A percentile compares a stretch with the other conserved stretches of the same genome.
Conservation (phyloP, 345 rosid genomes). For the Rhizophora apiculata region DNA sequence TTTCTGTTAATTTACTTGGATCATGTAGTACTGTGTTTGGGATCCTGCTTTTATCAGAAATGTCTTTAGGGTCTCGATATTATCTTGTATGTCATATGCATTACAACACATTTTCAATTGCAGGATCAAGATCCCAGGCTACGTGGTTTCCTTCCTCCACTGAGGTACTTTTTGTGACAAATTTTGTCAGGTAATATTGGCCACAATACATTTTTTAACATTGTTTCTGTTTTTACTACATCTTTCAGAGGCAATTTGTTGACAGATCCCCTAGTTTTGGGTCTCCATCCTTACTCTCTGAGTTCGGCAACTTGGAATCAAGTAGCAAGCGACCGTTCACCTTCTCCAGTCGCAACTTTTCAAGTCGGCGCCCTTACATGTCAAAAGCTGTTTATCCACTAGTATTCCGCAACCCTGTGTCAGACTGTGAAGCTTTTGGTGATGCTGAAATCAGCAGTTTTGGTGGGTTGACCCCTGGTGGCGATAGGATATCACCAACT, state of each 20-base stretch:
- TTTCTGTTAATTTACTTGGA: too few species aligned
- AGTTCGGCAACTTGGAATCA: constrained; percentile 48
- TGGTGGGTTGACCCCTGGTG: constrained; percentile 44
- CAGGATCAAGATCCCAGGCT: constrained; percentile 49
- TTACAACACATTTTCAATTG: constrained; percentile 10
- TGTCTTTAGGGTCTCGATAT: neutral
- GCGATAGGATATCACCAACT: constrained; percentile 46
- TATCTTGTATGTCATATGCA: neutral
- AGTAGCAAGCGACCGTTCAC: constrained; percentile 43
- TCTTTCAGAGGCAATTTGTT: constrained; percentile 44
- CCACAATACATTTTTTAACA: constrained; percentile 2
- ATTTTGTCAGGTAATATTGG: constrained; percentile 3
- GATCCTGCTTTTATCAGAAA: neutral
- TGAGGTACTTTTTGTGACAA: constrained; percentile 41
- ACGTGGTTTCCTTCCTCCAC: constrained; percentile 44
- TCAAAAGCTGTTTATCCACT: constrained; percentile 69
- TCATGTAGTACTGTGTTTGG: too few species aligned
- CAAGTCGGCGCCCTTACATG: constrained; percentile 46
- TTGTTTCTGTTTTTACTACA: constrained; percentile 12
- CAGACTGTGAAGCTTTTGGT: constrained; percentile 49
- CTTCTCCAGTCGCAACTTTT: constrained; percentile 34
- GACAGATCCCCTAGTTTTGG: constrained; percentile 40
- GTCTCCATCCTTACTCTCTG: constrained; percentile 50
- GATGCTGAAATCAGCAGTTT: constrained; percentile 41
- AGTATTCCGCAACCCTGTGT: constrained; percentile 79